Evolutionary conservation across 148 eudicot genomes (phyloP), one percentile per base, ranked within the genome.

Genomic region (Chenopodium formosanum): DNA sequence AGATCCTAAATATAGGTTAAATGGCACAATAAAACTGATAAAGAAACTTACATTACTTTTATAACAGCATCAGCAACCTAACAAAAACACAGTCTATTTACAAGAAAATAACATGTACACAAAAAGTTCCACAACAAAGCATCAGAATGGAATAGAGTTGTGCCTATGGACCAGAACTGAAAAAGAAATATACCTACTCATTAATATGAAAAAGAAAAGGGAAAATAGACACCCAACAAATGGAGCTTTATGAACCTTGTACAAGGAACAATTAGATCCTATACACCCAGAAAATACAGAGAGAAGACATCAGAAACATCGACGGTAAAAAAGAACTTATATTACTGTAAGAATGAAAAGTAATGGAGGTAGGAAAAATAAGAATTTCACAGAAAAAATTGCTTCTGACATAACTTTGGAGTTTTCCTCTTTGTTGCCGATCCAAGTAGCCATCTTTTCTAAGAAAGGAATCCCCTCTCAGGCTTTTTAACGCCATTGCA

Each of bases 211-310:
- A 72, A 73, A 46, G 14, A 20, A 11, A 73, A 23, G 75, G 46
- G 10, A 22, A 44, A 73, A n/a, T 8, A 23, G n/a, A 34, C 29
- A 23, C 58, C 56, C 78, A 47, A 67, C 46, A 10, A 23, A 77
- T 77, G 78, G 60, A 76, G 77, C 68, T 70, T 46, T 77, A 73
- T 48, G 63, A 77, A 77, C 47, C 74, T 77, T 60, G 64, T 77
- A 52, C 29, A 31, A 62, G 64, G 77, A 63, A 77, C 58, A 78
- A 72, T 50, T 23, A 73, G 48, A 78, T 78, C 74, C 82, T 78
- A 78, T 83, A 83, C 85, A 83, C 78, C 74, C 34, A 17, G 23
- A 40, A 60, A 58, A 47, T 47, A 64, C 66, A 31, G 40, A 40
- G 25, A 48, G 25, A 32, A 75, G 65, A 66, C 70, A 60, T 31